These are phyloP conservation scores for Saccharomycopsis sp. DNA, from an alignment of 805 yeast species.

Conservation along the genomic window DNA sequence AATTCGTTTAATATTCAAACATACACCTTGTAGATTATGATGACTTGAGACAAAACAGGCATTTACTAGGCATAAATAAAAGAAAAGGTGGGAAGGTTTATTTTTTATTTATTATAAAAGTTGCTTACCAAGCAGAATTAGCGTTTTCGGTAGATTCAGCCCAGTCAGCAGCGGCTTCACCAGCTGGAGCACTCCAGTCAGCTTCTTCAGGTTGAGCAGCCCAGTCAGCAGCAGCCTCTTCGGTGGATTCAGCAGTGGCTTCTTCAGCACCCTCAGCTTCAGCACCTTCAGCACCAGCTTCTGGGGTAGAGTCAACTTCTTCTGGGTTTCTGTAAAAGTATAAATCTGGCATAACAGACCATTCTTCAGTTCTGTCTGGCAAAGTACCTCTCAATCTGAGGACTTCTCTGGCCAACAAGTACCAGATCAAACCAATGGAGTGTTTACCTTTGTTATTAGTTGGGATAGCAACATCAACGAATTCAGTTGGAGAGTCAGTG, in stretches of 20 bases:
- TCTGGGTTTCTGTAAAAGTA: constrained; percentile 99
- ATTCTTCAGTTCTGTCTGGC: constrained; percentile 92
- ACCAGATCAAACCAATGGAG: constrained; percentile 99
- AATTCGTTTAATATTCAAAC: not conserved
- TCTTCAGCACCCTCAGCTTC: constrained; percentile 55
- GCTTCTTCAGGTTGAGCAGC: constrained; percentile 60
- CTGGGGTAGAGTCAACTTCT: constrained; percentile 82
- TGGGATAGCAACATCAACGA: constrained; percentile 99
- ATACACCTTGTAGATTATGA: not conserved
- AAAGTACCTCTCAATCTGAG: constrained; percentile 97
- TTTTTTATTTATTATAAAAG: not conserved
- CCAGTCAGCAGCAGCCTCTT: constrained; percentile 61
- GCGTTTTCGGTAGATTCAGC: constrained; percentile 39
- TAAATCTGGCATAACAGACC: constrained; percentile 99
- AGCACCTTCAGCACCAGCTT: constrained; percentile 46
- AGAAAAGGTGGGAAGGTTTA: not conserved
- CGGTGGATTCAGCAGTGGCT: constrained; percentile 55
- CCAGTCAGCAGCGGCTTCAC: constrained; percentile 63
- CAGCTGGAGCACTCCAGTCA: constrained; percentile 68
- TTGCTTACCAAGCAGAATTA: constrained; percentile 23
- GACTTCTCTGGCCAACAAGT: constrained; percentile 98
- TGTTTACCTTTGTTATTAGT: constrained; percentile 99
- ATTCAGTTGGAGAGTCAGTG: constrained; percentile 98
- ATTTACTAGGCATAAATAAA: not conserved
- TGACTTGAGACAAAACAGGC: not conserved